Percentiles rank a stretch among this genome's conserved stretches.
Conservation (phyloP, 140 eudicot genomes). For the Oenanthe javanica region DNA sequence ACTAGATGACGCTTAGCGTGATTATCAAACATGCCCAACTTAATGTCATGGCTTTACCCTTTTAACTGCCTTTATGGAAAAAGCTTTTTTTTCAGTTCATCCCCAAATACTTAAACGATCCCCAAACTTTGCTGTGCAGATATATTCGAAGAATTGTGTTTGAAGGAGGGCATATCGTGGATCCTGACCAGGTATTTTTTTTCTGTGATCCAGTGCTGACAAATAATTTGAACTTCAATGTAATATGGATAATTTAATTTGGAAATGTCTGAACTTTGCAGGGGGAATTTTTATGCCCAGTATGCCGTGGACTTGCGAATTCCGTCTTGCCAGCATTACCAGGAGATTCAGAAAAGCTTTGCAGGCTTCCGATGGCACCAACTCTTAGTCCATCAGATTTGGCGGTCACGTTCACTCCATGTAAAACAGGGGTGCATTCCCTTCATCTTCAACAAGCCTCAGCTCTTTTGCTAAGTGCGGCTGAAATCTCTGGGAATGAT, state of each 20-base stretch:
- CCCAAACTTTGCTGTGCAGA: conserved; percentile 26
- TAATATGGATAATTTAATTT: background rate
- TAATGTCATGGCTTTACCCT: background rate
- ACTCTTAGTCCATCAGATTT: conserved; percentile 20
- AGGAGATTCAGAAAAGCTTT: conserved; percentile 28
- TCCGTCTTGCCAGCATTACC: conserved; percentile 66
- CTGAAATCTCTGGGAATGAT: conserved; percentile 48
- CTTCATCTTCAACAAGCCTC: conserved; percentile 49
- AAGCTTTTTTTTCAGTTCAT: background rate
- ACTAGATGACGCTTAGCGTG: background rate
- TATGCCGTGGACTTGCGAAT: conserved; percentile 89
- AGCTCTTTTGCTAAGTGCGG: conserved; percentile 61
- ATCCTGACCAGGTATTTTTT: conserved; percentile 81
- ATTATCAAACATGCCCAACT: background rate
- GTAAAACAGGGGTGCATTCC: conserved; percentile 9
- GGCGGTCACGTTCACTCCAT: conserved; percentile 11
- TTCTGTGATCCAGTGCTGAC: background rate
- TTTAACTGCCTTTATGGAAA: background rate
- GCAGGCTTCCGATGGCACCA: conserved; percentile 18
- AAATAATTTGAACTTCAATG: background rate
- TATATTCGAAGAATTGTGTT: conserved; percentile 72
- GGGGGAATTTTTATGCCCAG: conserved; percentile 98
- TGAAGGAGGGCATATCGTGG: conserved; percentile 95
- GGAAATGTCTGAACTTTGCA: conserved; percentile 15
- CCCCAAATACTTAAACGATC: background rate